Conservation (phyloP, 148 eudicot species). For the Chenopodium quinoa region DNA sequence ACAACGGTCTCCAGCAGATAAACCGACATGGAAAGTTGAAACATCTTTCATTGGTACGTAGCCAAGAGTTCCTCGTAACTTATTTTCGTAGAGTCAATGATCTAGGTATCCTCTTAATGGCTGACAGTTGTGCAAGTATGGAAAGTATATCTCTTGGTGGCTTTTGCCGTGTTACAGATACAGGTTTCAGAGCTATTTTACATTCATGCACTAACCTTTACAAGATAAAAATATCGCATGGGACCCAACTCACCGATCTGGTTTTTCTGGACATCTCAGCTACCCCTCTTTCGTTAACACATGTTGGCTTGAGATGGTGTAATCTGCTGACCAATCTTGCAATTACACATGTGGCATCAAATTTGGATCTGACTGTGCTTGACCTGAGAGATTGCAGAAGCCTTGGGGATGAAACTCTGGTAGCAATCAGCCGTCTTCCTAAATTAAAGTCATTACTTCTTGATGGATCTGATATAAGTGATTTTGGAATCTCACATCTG, state of each 20-base stretch:
- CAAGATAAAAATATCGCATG: slow-evolving; percentile 71
- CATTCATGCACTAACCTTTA: slow-evolving; percentile 73
- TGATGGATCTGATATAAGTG: slow-evolving; percentile 82
- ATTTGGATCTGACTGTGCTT: slow-evolving; percentile 61
- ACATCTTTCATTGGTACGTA: slow-evolving; percentile 81
- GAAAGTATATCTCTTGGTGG: slow-evolving; percentile 96
- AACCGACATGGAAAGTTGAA: slow-evolving; percentile 78
- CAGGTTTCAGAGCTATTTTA: slow-evolving; percentile 75
- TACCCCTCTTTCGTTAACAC: slow-evolving; percentile 73
- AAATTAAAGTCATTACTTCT: slow-evolving; percentile 59
- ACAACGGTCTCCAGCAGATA: slow-evolving; percentile 77
- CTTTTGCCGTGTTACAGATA: slow-evolving; percentile 87
- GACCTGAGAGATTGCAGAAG: slow-evolving; percentile 90
- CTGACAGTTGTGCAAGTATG: slow-evolving; percentile 73
- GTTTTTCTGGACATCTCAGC: slow-evolving; percentile 87
- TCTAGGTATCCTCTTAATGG: slow-evolving; percentile 87
- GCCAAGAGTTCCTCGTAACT: slow-evolving; percentile 71
- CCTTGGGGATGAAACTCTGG: slow-evolving; percentile 83
- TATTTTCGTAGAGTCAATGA: slow-evolving; percentile 87
- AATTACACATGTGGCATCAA: slow-evolving; percentile 56
- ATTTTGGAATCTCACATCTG: slow-evolving; percentile 64
- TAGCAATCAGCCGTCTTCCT: slow-evolving; percentile 56
- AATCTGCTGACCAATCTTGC: slow-evolving; percentile 74
- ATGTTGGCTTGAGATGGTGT: slow-evolving; percentile 93
- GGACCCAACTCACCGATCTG: slow-evolving; percentile 82